These are phyloP conservation scores for Suillus lakei DNA, from an alignment of 768 basidiomycete species.

Conservation along the genomic window DNA sequence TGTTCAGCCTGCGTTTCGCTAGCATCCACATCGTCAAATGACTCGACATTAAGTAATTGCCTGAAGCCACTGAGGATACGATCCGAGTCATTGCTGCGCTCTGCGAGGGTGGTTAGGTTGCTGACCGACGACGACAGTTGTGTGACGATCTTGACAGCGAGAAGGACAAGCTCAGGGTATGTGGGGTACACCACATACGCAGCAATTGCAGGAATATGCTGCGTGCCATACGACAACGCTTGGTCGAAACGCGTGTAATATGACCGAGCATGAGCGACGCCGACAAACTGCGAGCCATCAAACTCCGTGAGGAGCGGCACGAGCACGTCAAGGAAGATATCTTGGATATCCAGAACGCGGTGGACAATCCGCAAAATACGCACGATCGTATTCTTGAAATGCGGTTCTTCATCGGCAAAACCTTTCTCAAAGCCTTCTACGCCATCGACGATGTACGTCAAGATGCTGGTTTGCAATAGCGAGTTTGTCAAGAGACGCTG, in stretches of 20 bases:
- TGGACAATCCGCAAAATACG: conserved; percentile 83
- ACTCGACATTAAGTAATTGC: conserved; percentile 64
- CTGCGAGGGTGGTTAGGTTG: conserved; percentile 77
- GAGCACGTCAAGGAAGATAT: conserved; percentile 87
- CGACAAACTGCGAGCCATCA: conserved; percentile 57
- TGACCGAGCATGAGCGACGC: conserved; percentile 63
- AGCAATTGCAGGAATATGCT: conserved; percentile 81
- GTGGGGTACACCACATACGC: conserved; percentile 73
- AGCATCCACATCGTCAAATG: conserved; percentile 59
- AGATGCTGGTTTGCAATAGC: conserved; percentile 70
- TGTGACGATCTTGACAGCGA: conserved; percentile 79
- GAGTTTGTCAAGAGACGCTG: conserved; percentile 76
- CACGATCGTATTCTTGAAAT: conserved; percentile 74
- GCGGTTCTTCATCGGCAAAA: conserved; percentile 68
- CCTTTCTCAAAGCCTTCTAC: conserved; percentile 76
- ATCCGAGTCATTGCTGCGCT: conserved; percentile 83
- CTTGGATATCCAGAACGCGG: conserved; percentile 84
- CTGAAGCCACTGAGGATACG: conserved; percentile 83
- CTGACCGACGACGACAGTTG: conserved; percentile 73
- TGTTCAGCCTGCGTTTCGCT: conserved; percentile 67
- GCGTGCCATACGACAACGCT: conserved; percentile 68
- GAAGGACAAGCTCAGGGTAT: conserved; percentile 73
- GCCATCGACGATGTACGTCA: conserved; percentile 83
- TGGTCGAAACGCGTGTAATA: conserved; percentile 79
- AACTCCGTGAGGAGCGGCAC: conserved; percentile 76